A percentile compares a stretch with the other conserved stretches of the same genome.
Evolutionary conservation across 495 filamentous ascomycete species (phyloP).

Genomic region (Aspergillus sclerotioniger): DNA sequence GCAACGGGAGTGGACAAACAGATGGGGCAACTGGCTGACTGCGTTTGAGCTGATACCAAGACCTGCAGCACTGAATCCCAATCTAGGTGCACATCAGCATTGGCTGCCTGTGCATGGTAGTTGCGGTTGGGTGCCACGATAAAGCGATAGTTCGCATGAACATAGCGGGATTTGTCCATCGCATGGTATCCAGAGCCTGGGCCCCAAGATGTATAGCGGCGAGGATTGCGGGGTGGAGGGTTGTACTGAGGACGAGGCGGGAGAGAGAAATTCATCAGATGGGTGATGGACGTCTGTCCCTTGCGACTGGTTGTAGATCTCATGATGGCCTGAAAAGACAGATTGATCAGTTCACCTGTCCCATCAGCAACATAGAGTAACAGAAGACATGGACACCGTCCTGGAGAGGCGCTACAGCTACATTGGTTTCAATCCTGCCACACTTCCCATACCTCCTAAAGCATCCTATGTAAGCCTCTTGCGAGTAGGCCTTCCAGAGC

Average conservation of each 20-base stretch:
- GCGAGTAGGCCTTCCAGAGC: too few species aligned
- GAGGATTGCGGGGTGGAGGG: slow-evolving; percentile 54
- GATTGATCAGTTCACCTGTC: slow-evolving; percentile 19
- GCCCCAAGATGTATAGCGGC: slow-evolving; percentile 75
- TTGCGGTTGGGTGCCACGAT: slow-evolving; percentile 80
- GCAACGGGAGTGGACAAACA: slow-evolving; percentile 89
- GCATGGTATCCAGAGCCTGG: slow-evolving; percentile 89
- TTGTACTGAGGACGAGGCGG: slow-evolving; percentile 72
- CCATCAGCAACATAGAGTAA: too few species aligned
- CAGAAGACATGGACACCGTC: slow-evolving; percentile 1
- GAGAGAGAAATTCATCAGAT: slow-evolving; percentile 87
- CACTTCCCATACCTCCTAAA: too few species aligned
- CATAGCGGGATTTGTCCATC: slow-evolving; percentile 89
- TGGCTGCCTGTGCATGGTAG: slow-evolving; percentile 75
- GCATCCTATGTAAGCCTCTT: too few species aligned
- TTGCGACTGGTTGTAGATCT: slow-evolving; percentile 79
- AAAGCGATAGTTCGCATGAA: slow-evolving; percentile 97
- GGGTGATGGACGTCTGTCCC: slow-evolving; percentile 94
- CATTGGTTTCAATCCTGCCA: too few species aligned
- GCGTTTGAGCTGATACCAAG: slow-evolving; percentile 83
- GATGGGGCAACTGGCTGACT: slow-evolving; percentile 86
- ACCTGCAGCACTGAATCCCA: slow-evolving; percentile 91
- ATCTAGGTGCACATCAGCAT: slow-evolving; percentile 87
- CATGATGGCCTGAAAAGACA: slow-evolving; percentile 62
- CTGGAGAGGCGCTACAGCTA: too few species aligned